phyloP scores from a whole-genome alignment of 148 eudicot genomes.

The Euryodendron excelsum region DNA sequence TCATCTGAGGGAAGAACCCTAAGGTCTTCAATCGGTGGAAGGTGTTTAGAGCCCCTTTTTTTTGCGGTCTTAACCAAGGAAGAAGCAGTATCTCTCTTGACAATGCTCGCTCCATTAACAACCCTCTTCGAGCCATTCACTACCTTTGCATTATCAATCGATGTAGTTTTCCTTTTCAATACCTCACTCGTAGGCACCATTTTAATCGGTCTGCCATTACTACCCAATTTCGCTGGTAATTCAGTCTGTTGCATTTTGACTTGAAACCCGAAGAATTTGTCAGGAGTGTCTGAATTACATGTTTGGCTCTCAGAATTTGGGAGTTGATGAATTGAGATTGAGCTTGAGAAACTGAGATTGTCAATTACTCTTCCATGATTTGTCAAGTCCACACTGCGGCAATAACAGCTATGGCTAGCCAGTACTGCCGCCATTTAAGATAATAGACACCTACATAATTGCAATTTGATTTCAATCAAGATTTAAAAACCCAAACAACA shows the following conservation, averaged over 20 bases:
- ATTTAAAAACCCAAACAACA: neutral
- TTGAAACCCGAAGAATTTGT: conserved; percentile 28
- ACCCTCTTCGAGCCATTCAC: conserved; percentile 55
- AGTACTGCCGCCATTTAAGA: conserved; percentile 70
- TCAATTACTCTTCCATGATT: conserved; percentile 43
- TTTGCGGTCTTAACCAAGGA: conserved; percentile 37
- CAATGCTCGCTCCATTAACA: conserved; percentile 60
- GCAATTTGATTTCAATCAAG: neutral
- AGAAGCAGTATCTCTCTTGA: conserved; percentile 45
- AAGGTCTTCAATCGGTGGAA: conserved; percentile 76
- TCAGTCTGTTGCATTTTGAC: conserved; percentile 58
- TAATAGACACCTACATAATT: conserved; percentile 26
- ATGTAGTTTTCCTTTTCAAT: conserved; percentile 36
- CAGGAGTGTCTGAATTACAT: conserved; percentile 15
- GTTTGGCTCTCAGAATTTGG: conserved; percentile 25
- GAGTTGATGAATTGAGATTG: conserved; percentile 38
- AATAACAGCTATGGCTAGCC: conserved; percentile 71
- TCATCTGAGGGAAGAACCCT: conserved; percentile 84
- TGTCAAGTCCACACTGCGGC: conserved; percentile 41
- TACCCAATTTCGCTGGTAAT: conserved; percentile 42
- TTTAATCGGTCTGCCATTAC: conserved; percentile 51
- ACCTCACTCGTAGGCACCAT: conserved; percentile 79
- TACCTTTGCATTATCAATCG: conserved; percentile 19
- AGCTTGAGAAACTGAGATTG: conserved; percentile 51
- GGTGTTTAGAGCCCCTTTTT: conserved; percentile 39